Percentiles rank a stretch among this genome's conserved stretches.
Evolutionary conservation across 2,329 filamentous ascomycete genomes (phyloP).

Genomic region (Alternaria sp.): DNA sequence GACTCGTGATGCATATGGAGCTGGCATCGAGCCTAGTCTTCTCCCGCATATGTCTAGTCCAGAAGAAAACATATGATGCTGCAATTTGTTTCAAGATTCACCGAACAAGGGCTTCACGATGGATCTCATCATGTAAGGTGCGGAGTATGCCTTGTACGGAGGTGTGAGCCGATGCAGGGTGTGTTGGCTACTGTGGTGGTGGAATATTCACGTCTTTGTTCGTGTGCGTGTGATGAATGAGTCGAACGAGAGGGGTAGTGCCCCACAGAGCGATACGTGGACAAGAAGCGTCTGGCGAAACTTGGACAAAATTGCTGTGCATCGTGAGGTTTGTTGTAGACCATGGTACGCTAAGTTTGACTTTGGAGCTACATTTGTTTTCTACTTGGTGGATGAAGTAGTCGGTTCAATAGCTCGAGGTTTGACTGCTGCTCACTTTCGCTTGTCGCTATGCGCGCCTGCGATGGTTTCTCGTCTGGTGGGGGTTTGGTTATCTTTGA

Average conservation of each 20-base stretch:
- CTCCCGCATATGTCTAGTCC: background rate
- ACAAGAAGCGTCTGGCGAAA: background rate
- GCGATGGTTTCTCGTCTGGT: background rate
- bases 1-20: background rate
- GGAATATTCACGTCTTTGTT: background rate
- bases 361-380: background rate
- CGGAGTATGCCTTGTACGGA: background rate
- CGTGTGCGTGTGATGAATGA: background rate
- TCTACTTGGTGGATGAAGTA: background rate
- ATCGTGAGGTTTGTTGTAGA: background rate
- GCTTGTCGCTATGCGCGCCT: constrained; percentile 9
- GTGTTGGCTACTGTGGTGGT: background rate
- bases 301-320: background rate
- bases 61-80: background rate
- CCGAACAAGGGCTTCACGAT: background rate
- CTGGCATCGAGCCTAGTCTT: background rate
- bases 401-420: background rate
- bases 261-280: background rate
- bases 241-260: constrained; percentile 4
- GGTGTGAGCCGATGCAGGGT: background rate
- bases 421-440: background rate
- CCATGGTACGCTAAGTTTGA: background rate
- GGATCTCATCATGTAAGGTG: background rate
- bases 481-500: background rate
- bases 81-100: background rate